These are phyloP conservation scores for Suillus discolor DNA, from an alignment of 768 basidiomycete species.

Conservation along the genomic window DNA sequence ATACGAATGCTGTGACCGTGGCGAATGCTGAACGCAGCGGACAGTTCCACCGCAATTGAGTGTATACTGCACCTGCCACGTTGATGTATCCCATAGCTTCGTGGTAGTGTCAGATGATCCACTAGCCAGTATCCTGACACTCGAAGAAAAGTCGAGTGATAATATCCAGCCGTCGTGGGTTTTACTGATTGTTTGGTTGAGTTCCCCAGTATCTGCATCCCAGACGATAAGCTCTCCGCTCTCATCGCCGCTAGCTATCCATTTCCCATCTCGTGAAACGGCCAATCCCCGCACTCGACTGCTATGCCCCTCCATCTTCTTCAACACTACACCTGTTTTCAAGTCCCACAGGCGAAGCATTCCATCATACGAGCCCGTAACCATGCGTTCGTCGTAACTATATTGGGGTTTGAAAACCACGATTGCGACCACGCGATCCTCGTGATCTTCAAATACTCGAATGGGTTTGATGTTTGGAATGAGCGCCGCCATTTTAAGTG, in stretches of 20 bases:
- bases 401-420: no score
- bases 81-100: no score
- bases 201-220: background rate
- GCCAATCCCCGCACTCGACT: background rate
- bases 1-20: no score
- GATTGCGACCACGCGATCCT: background rate
- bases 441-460: background rate
- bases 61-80: no score
- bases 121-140: background rate
- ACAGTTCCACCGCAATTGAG: background rate
- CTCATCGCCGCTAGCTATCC: background rate
- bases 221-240: background rate
- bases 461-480: background rate
- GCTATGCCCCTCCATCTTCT: background rate
- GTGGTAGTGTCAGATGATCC: no score
- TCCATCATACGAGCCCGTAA: background rate
- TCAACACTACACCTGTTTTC: background rate
- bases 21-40: background rate
- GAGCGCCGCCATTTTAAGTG: background rate
- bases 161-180: background rate
- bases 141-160: background rate
- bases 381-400: background rate
- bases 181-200: background rate
- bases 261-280: background rate
- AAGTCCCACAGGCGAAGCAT: background rate